Percentiles rank a stretch among this genome's conserved stretches.
Conservation (phyloP, 257 asterid species). For the Lavandula angustifolia region DNA sequence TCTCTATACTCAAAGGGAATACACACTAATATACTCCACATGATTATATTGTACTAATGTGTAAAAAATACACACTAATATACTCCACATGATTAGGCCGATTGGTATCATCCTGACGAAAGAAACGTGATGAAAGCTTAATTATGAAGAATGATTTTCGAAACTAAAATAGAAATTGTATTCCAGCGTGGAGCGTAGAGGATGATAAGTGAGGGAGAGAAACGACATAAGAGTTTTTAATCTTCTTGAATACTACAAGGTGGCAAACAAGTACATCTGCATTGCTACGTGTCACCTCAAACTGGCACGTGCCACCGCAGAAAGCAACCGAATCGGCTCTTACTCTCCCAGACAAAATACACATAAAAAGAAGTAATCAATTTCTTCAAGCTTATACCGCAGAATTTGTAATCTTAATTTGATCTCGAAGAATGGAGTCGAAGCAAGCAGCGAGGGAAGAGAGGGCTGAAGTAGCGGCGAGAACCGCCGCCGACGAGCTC, state of each 20-base stretch:
- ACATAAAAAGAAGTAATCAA: not conserved
- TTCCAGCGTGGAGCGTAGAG: not conserved
- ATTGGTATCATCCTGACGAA: no score
- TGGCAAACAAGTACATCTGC: not conserved
- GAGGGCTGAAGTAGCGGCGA: slow-evolving; percentile 57
- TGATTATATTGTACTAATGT: no score
- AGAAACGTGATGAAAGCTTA: no score
- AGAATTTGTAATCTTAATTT: no score
- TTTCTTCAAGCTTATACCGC: not conserved
- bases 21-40: no score
- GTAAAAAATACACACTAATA: no score
- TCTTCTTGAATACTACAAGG: not conserved
- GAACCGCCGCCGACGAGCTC: slow-evolving; percentile 61
- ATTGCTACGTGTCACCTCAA: slow-evolving; percentile 32
- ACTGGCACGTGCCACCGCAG: slow-evolving; percentile 23
- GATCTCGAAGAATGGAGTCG: slow-evolving; percentile 45
- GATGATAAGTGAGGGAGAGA: not conserved
- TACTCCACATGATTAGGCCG: no score
- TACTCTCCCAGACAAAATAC: not conserved
- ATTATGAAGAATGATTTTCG: no score
- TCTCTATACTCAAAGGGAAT: no score
- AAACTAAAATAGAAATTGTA: no score
- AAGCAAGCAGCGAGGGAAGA: slow-evolving; percentile 47
- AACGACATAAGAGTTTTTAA: not conserved
- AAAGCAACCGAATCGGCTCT: not conserved